Evolutionary conservation across 176 grass and related monocot genomes (phyloP).

Genomic region (Avena eriantha): DNA sequence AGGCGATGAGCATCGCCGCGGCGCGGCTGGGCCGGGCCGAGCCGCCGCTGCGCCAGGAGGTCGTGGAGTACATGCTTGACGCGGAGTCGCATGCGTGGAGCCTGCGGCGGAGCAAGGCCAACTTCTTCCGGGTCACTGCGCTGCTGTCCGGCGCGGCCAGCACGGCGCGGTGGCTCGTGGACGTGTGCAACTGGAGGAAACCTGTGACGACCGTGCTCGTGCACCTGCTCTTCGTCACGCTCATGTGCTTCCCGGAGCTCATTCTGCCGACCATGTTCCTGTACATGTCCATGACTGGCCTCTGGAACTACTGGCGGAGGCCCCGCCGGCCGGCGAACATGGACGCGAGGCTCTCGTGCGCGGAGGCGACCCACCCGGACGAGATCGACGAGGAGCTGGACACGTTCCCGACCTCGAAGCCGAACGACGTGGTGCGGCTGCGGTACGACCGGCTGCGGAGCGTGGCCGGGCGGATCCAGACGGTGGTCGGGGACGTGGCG

Average conservation of each 20-base stretch:
- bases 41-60: slow-evolving; percentile 73
- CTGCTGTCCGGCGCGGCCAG: slow-evolving; percentile 50
- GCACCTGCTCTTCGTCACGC: slow-evolving; percentile 60
- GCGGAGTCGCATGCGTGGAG: slow-evolving; percentile 73
- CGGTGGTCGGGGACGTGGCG: slow-evolving; percentile 78
- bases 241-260: slow-evolving; percentile 77
- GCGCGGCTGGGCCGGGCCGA: slow-evolving; percentile 59
- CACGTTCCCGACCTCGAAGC: slow-evolving; percentile 76
- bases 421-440: slow-evolving; percentile 60
- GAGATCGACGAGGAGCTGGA: slow-evolving; percentile 88
- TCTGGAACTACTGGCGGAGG: slow-evolving; percentile 63
- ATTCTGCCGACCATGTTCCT: slow-evolving; percentile 64
- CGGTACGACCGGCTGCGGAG: slow-evolving; percentile 84
- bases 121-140: slow-evolving; percentile 64
- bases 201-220: slow-evolving; percentile 59
- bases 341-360: slow-evolving; percentile 68
- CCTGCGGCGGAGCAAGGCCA: slow-evolving; percentile 81
- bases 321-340: slow-evolving; percentile 56
- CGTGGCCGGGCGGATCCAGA: slow-evolving; percentile 78
- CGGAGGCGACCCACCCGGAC: slow-evolving; percentile 54
- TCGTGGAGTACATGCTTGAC: slow-evolving; percentile 81
- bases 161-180: slow-evolving; percentile 54
- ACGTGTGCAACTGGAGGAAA: slow-evolving; percentile 68
- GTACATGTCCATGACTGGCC: slow-evolving; percentile 55
- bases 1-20: slow-evolving; percentile 65